Percentiles rank a stretch among this genome's conserved stretches.
Evolutionary conservation across 2,329 filamentous ascomycete species (phyloP).

Genomic region (Trichophyton rubrum): DNA sequence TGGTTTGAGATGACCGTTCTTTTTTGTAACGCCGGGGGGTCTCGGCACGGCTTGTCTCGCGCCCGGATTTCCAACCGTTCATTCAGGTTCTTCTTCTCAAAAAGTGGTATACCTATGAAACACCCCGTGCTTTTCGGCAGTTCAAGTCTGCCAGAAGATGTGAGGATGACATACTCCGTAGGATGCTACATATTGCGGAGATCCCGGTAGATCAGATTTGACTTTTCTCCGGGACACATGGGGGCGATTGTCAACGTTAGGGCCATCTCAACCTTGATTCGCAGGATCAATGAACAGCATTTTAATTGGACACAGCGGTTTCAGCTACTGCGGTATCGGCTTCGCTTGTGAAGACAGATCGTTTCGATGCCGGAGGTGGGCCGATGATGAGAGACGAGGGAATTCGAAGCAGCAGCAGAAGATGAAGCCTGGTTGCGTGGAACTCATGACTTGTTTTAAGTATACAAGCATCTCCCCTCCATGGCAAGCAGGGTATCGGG

Average conservation of each 20-base stretch:
- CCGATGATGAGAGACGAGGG: not conserved
- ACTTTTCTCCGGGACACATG: constrained; percentile 2
- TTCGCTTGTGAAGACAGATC: not conserved
- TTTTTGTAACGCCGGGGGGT: not conserved
- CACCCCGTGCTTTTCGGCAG: not conserved
- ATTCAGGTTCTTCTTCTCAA: not conserved
- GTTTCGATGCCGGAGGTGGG: constrained; percentile 1
- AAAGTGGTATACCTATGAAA: not conserved
- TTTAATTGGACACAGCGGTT: not conserved
- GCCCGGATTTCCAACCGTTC: not conserved
- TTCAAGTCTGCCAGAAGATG: not conserved
- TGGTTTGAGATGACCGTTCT: not conserved
- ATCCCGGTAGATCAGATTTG: constrained; percentile 2
- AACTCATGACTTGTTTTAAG: constrained; percentile 1
- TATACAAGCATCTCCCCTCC: not conserved
- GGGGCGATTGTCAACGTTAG: not conserved
- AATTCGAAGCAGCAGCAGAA: too few species aligned
- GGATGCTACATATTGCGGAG: not conserved
- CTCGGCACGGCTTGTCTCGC: not conserved
- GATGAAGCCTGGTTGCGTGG: not conserved
- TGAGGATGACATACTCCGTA: not conserved
- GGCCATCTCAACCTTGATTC: constrained; percentile 1
- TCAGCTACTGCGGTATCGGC: not conserved
- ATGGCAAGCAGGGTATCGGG: not conserved
- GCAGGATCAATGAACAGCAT: not conserved